Conservation (phyloP, 176 grass and related monocot species). For the Juncus effusus region DNA sequence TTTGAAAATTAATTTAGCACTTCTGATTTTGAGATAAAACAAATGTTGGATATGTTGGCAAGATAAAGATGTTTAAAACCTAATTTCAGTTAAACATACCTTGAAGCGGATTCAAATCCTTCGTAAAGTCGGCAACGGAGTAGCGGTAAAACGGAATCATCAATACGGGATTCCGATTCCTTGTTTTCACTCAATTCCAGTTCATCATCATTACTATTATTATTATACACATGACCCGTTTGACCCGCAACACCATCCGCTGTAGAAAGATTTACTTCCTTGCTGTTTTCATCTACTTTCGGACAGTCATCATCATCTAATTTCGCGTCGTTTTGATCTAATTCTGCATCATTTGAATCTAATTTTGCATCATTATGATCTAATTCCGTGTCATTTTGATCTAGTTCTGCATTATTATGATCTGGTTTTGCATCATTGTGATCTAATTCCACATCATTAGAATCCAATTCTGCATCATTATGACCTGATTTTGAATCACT, state of each 20-base stretch:
- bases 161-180: conserved; percentile 26
- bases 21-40: not conserved
- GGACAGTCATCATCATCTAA: too few species aligned
- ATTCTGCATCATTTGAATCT: too few species aligned
- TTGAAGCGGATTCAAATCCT: conserved; percentile 69
- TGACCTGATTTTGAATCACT: too few species aligned
- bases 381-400: too few species aligned
- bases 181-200: conserved; percentile 5
- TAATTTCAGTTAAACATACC: conserved; percentile 34
- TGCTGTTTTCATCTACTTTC: too few species aligned
- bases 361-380: too few species aligned
- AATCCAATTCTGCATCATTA: too few species aligned
- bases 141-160: conserved; percentile 64
- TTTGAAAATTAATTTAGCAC: too few species aligned
- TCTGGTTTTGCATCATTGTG: too few species aligned
- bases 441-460: too few species aligned
- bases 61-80: not conserved
- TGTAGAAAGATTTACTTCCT: conserved; percentile 14
- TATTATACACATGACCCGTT: conserved; percentile 35
- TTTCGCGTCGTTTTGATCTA: too few species aligned
- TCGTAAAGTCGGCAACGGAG: conserved; percentile 54
- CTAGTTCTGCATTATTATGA: too few species aligned
- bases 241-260: conserved; percentile 28
- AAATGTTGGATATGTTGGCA: conserved; percentile 6
- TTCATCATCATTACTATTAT: conserved; percentile 18